Evolutionary conservation across 2,329 filamentous ascomycete species (phyloP).

Genomic region (Huntiella abstrusa): DNA sequence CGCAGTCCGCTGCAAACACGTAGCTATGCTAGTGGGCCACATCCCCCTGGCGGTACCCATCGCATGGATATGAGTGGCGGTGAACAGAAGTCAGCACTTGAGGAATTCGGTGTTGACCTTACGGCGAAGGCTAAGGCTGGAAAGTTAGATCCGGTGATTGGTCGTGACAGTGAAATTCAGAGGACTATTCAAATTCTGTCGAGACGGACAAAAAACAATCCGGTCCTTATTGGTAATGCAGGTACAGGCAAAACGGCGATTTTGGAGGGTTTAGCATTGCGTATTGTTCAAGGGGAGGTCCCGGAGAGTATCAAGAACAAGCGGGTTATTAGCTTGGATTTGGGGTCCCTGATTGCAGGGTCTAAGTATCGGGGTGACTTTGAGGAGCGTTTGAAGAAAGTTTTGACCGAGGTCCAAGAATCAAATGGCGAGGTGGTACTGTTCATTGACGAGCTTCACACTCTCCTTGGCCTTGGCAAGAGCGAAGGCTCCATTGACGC

Average conservation of each 20-base stretch:
- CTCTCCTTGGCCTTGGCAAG: constrained; percentile 77
- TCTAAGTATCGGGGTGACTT: constrained; percentile 94
- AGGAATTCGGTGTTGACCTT: constrained; percentile 80
- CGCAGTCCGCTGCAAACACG: constrained; percentile 18
- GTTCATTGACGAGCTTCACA: constrained; percentile 91
- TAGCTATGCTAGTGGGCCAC: constrained; percentile 44
- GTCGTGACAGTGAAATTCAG: constrained; percentile 78
- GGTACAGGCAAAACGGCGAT: constrained; percentile 92
- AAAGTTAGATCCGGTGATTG: constrained; percentile 91
- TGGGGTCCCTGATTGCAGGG: constrained; percentile 84
- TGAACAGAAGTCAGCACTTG: constrained; percentile 67
- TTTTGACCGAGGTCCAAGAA: constrained; percentile 78
- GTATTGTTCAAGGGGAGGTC: constrained; percentile 82
- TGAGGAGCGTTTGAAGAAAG: constrained; percentile 79
- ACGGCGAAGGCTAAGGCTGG: constrained; percentile 70
- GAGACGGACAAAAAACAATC: constrained; percentile 85
- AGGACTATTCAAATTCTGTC: constrained; percentile 88
- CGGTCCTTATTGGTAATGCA: constrained; percentile 77
- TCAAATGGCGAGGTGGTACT: constrained; percentile 79
- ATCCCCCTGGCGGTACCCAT: constrained; percentile 81
- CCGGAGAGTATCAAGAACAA: constrained; percentile 95
- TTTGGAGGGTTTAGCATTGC: constrained; percentile 70
- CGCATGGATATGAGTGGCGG: constrained; percentile 72
- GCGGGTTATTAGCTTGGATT: constrained; percentile 66
- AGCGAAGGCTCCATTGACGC: constrained; percentile 94